phyloP scores from a whole-genome alignment of 2,329 filamentous ascomycete genomes.

The Ceratocystis alfenasii region DNA sequence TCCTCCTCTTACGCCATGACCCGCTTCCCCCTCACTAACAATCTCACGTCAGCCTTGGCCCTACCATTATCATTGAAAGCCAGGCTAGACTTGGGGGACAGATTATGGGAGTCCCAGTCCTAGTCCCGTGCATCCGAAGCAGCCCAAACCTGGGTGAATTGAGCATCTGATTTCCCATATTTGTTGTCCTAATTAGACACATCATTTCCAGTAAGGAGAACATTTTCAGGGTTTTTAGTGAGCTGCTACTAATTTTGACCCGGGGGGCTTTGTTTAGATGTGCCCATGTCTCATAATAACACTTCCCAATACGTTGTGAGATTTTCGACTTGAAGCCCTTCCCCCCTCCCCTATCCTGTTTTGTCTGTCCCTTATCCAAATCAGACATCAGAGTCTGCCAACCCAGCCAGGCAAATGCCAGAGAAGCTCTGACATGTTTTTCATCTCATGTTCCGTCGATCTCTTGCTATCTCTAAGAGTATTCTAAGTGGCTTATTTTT shows the following conservation, averaged over 20 bases:
- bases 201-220: conserved; percentile 8
- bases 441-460: conserved; percentile 5
- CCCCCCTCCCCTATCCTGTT: background rate
- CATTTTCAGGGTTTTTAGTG: background rate
- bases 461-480: conserved; percentile 1
- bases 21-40: background rate
- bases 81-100: background rate
- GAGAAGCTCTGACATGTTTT: conserved; percentile 11
- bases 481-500: background rate
- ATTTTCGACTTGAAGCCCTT: background rate
- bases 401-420: background rate
- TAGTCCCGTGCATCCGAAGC: conserved; percentile 8
- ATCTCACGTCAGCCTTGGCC: background rate
- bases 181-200: background rate
- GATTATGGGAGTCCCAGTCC: background rate
- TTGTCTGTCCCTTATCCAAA: background rate
- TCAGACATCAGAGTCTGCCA: background rate
- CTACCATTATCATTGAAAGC: background rate
- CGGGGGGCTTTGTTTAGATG: conserved; percentile 6
- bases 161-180: background rate
- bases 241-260: conserved; percentile 6
- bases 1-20: background rate
- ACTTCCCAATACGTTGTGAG: conserved; percentile 2
- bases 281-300: conserved; percentile 1
- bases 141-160: background rate